These are phyloP conservation scores for Amauroascus niger DNA, from an alignment of 2,329 filamentous ascomycete genomes.

Conservation along the genomic window DNA sequence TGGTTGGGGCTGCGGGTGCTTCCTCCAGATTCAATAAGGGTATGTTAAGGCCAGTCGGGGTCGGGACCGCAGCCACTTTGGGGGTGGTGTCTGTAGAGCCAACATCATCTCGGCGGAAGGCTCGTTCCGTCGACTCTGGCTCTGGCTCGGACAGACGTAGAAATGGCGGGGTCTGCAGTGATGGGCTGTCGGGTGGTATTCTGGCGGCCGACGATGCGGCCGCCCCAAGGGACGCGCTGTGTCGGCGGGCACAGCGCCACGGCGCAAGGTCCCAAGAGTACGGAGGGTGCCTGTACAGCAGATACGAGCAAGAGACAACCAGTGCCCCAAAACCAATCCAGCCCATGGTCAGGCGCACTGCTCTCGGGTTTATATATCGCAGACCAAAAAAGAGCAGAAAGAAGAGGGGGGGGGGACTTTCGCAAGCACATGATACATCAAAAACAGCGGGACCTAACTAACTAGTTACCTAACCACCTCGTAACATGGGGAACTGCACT, in stretches of 20 bases:
- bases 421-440: too few relatives aligned
- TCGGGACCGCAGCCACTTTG: slow-evolving; percentile 26
- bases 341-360: slow-evolving; percentile 29
- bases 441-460: too few relatives aligned
- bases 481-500: too few relatives aligned
- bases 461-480: too few relatives aligned
- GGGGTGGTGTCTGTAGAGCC: slow-evolving; percentile 29
- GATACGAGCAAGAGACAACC: slow-evolving; percentile 31
- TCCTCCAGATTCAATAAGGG: slow-evolving; percentile 28
- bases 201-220: not conserved
- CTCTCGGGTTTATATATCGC: not conserved
- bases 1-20: slow-evolving; percentile 12
- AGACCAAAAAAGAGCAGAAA: too few relatives aligned
- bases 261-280: slow-evolving; percentile 25
- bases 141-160: not conserved
- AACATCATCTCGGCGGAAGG: slow-evolving; percentile 10
- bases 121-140: not conserved
- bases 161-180: not conserved
- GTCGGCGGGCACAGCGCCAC: not conserved
- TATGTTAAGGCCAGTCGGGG: slow-evolving; percentile 22
- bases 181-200: not conserved
- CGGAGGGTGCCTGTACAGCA: slow-evolving; percentile 34
- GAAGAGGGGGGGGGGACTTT: too few relatives aligned
- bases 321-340: slow-evolving; percentile 34
- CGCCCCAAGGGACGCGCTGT: slow-evolving; percentile 1